Conservation (phyloP, 2,329 filamentous ascomycete species). For the Hypocrella siamensis region DNA sequence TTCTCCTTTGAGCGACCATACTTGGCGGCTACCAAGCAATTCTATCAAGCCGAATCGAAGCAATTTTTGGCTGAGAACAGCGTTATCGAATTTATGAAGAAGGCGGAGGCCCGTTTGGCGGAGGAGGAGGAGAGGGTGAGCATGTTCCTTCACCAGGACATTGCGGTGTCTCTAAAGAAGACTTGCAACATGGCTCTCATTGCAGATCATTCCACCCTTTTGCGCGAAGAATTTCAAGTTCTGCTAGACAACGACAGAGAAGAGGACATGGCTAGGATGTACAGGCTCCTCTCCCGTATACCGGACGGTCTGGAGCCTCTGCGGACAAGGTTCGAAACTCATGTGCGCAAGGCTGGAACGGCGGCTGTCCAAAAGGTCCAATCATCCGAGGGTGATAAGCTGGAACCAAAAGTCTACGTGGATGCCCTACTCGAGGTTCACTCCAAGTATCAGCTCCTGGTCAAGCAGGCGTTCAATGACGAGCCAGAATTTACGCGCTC, state of each 20-base stretch:
- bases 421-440: constrained; percentile 90
- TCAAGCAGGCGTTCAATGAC: constrained; percentile 83
- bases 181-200: constrained; percentile 83
- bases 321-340: constrained; percentile 73
- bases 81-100: constrained; percentile 99
- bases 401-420: constrained; percentile 94
- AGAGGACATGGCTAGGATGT: constrained; percentile 94
- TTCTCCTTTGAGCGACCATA: constrained; percentile 88
- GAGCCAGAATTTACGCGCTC: constrained; percentile 95
- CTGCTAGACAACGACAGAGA: constrained; percentile 88
- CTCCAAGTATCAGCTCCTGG: constrained; percentile 78
- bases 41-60: constrained; percentile 85
- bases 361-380: constrained; percentile 84
- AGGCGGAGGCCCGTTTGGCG: constrained; percentile 74
- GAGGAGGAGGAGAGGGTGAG: constrained; percentile 91
- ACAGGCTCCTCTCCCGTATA: constrained; percentile 76
- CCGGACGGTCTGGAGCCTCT: constrained; percentile 84
- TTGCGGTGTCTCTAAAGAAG: constrained; percentile 68
- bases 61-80: constrained; percentile 93
- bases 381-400: constrained; percentile 66
- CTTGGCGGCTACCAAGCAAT: constrained; percentile 65
- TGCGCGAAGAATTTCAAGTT: constrained; percentile 90
- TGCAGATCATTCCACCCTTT: constrained; percentile 67
- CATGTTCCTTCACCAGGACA: constrained; percentile 84
- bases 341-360: constrained; percentile 80